Base-by-base conservation (phyloP, 2,329 filamentous ascomycete genomes). In the Penicillium nordicum region DNA sequence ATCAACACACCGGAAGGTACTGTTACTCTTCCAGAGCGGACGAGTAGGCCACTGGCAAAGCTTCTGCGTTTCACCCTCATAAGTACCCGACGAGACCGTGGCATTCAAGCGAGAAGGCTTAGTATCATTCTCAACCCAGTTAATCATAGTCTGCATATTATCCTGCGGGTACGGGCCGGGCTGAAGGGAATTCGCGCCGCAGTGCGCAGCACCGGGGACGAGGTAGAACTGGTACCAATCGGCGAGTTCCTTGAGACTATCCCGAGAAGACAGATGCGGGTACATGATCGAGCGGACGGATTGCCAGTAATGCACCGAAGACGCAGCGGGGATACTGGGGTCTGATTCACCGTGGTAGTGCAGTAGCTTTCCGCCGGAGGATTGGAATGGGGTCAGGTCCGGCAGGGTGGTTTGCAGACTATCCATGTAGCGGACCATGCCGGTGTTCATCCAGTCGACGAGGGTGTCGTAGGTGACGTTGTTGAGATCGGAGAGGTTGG, bases 291-390 rank as follows among this genome's bases (percentile, higher is more conserved):
- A 63, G 38, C 78, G 78, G 36, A 85, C 82, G 3, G 80, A 78
- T 52, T 84, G 74, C 69, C 76, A 80, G 73, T 84, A 86, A 63
- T 78, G 80, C 1, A 83, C 77, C 0, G 81, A 83, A 0, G 80
- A 82, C 5, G 74, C 80, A 1, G 82, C 67, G 1, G 82, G 82
- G 57, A 86, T 73, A 7, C 74, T 78, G 14, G 74, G 68, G 66
- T 85, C 83, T 0, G 78, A 79, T 68, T 85, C 82, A 50, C 82
- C 82, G 69, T 85, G 82, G 72, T 78, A 83, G 67, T 84, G 82
- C 11, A 86, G 70, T 4, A 85, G 69, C 68, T 85, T 85, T 50
- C 80, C 82, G 25, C 82, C 82, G 0, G 73, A 63, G 2, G 71
- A 55, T 32, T 79, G 71, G 73, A 84, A 84, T 9, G 72, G 60